Percentiles rank a stretch among this genome's conserved stretches.
These are phyloP conservation scores for Hysterangium stoloniferum DNA, from an alignment of 768 basidiomycete species.

Conservation along the genomic window DNA sequence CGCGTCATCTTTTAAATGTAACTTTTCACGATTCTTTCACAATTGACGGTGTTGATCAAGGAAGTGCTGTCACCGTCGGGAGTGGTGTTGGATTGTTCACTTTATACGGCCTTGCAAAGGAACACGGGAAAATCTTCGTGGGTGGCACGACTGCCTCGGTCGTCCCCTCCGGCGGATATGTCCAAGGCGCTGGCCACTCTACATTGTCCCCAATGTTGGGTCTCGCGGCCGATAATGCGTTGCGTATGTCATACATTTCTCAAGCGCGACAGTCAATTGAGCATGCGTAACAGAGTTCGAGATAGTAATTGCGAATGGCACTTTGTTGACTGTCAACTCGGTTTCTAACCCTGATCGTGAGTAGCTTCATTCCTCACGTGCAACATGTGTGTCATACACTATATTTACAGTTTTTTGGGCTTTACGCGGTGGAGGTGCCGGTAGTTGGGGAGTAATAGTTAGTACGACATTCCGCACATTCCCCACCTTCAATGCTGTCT, in stretches of 20 bases:
- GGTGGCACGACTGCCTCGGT: conserved; percentile 24
- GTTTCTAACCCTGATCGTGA: conserved; percentile 21
- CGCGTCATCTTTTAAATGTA: conserved; percentile 29
- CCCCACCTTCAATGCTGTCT: conserved; percentile 25
- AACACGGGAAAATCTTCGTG: conserved; percentile 19
- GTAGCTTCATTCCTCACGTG: neutral
- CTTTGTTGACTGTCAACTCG: conserved; percentile 20
- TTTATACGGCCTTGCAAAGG: conserved; percentile 19
- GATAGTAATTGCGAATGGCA: conserved; percentile 26
- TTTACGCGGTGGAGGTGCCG: conserved; percentile 18
- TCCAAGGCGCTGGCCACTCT: conserved; percentile 27
- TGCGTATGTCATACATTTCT: conserved; percentile 11
- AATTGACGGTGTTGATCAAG: conserved; percentile 16
- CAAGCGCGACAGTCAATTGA: neutral
- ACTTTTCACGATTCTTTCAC: conserved; percentile 22
- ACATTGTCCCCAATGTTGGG: conserved; percentile 21
- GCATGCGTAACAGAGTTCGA: conserved; percentile 18
- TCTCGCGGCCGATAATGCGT: conserved; percentile 22
- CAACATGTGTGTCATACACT: conserved; percentile 1
- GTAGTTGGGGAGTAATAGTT: conserved; percentile 32
- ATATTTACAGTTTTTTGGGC: conserved; percentile 17
- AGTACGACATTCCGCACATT: conserved; percentile 28
- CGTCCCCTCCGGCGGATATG: conserved; percentile 24
- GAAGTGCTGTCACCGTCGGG: conserved; percentile 24
- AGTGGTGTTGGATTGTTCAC: conserved; percentile 21